Base-by-base conservation (phyloP, 129 eudicot genomes). In the Sambucus nigra region DNA sequence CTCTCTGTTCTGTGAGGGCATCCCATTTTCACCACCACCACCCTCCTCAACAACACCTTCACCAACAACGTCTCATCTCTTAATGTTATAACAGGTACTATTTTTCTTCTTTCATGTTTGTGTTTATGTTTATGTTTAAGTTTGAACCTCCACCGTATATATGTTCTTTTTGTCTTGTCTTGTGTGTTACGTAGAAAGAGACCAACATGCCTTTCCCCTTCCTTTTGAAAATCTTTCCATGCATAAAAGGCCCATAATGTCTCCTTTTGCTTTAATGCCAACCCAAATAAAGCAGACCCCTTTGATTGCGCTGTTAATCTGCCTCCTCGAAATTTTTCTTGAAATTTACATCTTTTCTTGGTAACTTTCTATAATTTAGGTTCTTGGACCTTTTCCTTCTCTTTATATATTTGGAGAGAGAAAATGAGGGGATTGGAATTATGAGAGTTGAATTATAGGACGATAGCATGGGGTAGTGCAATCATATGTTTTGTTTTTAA, bases 281-380 rank as follows among this genome's bases (percentile, higher is more conserved):
- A 63, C 51, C n/a, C 41, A 47, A 50, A 52, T 44, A 69, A 27
- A 62, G 53, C 68, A 65, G 57, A 47, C 17, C 79, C 86, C 86
- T 76, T 74, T 87, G 69, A 83, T 80, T 87, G 89, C 81, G 84
- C 74, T 54, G 7, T 65, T 59, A 57, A 69, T 32, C 63, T 63
- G 41, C 29, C 25, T 24, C 41, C 20, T 3, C 28, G 28, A 16
- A 15, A 52, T 24, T n/a, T 35, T 54, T 46, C n/a, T 35, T 38
- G 28, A 7, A 3, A 53, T 48, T 48, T 35, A 42, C 25, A 27
- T 16, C 44, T 67, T 48, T 64, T 53, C 53, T 35, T 25, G 8
- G 15, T 52, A 28, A 64, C 72, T 33, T 44, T 15, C 35, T 53
- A 18, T 31, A 49, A 31, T 0, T n/a, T n/a, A n/a, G n/a, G n/a